Conservation (phyloP, 2,329 filamentous ascomycete species). For the Colletotrichum liriopes region DNA sequence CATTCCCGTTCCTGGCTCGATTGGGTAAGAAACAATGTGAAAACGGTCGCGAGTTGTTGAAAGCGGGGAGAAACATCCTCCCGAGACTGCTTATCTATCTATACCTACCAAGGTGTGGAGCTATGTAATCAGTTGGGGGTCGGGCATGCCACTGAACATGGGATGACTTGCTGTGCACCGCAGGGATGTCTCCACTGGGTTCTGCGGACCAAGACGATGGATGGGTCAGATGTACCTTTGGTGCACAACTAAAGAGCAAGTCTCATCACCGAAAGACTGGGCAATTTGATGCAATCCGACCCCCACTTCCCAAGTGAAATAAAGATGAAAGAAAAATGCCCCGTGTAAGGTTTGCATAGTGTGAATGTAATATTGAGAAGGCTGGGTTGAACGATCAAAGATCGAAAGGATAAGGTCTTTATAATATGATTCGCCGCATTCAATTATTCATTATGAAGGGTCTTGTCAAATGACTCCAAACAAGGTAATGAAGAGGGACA, state of each 20-base stretch:
- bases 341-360: not conserved
- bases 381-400: too few species aligned
- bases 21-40: not conserved
- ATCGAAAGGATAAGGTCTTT: too few species aligned
- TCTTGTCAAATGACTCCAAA: not conserved
- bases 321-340: too few species aligned
- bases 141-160: not conserved
- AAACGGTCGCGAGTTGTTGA: not conserved
- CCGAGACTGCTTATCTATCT: constrained; percentile 25
- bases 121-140: not conserved
- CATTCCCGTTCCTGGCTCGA: not conserved
- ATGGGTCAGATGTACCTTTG: not conserved
- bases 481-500: not conserved
- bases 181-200: not conserved
- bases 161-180: not conserved
- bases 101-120: not conserved
- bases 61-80: constrained; percentile 17
- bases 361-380: not conserved
- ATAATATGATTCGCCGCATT: not conserved
- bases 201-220: not conserved
- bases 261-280: not conserved
- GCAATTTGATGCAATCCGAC: not conserved
- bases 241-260: not conserved
- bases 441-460: not conserved
- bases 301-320: too few species aligned